Percentiles rank a stretch among this genome's conserved stretches.
Conservation (phyloP, 2,329 filamentous ascomycete species). For the Diatrype stigma region DNA sequence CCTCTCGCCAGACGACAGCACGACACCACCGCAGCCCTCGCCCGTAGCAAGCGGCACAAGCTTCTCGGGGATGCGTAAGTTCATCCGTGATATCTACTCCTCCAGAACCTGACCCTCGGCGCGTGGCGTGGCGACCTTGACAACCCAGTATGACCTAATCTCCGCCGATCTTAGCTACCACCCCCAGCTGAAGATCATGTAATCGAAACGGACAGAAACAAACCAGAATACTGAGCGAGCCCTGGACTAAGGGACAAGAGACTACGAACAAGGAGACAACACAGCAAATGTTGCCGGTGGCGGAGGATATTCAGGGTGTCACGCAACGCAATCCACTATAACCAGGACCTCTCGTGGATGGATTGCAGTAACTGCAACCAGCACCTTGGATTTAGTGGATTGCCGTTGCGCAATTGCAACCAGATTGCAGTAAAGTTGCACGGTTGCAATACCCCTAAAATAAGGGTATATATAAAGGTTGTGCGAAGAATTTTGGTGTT, state of each 20-base stretch:
- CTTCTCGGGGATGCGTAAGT: slow-evolving; percentile 4
- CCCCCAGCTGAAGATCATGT: slow-evolving; percentile 3
- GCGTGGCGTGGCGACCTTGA: not conserved
- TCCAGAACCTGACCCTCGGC: not conserved
- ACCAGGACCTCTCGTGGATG: too few relatives aligned
- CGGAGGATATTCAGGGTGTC: too few relatives aligned
- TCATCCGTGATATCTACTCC: slow-evolving; percentile 3
- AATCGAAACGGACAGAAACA: not conserved
- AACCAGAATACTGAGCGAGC: not conserved
- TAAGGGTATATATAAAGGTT: too few relatives aligned
- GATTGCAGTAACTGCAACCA: too few relatives aligned
- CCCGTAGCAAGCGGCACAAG: not conserved
- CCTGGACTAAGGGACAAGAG: not conserved
- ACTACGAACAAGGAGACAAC: too few relatives aligned
- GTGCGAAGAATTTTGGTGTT: too few relatives aligned
- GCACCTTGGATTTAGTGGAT: too few relatives aligned
- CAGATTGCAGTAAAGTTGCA: too few relatives aligned
- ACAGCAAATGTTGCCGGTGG: too few relatives aligned
- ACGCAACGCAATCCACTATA: too few relatives aligned
- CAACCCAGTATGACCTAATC: slow-evolving; percentile 3
- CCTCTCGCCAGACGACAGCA: not conserved
- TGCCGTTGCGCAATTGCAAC: too few relatives aligned
- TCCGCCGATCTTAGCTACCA: slow-evolving; percentile 7
- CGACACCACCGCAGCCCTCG: not conserved
- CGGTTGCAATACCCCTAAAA: too few relatives aligned